Evolutionary conservation across 1,284 basidiomycete genomes (phyloP).

Genomic region (Melampsora americana): DNA sequence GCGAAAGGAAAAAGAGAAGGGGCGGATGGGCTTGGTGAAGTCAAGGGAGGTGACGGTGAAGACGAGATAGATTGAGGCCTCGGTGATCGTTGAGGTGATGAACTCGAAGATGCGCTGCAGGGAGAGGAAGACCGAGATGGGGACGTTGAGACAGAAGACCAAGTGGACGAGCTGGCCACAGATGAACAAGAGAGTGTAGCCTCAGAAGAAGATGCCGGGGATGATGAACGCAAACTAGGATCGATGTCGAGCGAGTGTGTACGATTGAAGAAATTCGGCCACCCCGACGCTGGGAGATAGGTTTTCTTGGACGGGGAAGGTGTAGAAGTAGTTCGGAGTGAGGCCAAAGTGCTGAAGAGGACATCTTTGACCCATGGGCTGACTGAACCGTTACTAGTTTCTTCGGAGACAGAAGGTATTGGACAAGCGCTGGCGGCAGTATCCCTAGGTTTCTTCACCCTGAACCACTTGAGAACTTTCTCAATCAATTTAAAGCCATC

Average conservation of each 20-base stretch:
- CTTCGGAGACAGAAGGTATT: neutral
- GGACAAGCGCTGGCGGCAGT: neutral
- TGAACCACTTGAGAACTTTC: conserved; percentile 24
- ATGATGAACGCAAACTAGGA: neutral
- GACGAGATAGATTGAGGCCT: neutral
- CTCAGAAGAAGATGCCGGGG: neutral
- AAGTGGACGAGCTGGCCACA: neutral
- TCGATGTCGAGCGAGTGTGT: neutral
- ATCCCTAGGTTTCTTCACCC: neutral
- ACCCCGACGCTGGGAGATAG: neutral
- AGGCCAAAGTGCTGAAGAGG: conserved; percentile 19
- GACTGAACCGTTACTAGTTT: neutral
- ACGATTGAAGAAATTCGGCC: neutral
- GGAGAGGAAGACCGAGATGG: neutral
- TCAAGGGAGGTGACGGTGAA: neutral
- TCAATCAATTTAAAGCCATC: conserved; percentile 17
- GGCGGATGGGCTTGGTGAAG: neutral
- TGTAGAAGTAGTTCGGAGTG: neutral
- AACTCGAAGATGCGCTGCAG: neutral
- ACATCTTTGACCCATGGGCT: conserved; percentile 30
- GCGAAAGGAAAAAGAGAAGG: conserved; percentile 4
- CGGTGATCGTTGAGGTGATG: neutral
- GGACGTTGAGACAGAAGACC: neutral
- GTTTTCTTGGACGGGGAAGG: conserved; percentile 1
- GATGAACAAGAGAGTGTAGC: neutral